Conservation (phyloP, 129 eudicot genomes). For the Rutidosis leptorrhynchoides region DNA sequence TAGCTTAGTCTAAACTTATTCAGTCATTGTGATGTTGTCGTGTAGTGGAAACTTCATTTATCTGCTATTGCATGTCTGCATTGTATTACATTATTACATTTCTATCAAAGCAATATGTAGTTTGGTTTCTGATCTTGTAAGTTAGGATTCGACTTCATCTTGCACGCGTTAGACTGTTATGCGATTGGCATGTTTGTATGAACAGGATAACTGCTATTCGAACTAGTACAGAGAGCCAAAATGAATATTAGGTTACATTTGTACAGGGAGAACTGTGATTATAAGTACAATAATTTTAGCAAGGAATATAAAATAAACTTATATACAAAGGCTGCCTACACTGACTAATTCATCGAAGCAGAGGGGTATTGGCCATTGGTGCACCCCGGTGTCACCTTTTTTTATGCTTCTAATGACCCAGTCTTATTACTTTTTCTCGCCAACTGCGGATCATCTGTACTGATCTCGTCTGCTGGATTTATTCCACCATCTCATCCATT, state of each 20-base stretch:
- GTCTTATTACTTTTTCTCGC: constrained; percentile 28
- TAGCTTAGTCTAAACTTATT: constrained; percentile 2
- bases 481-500: constrained; percentile 31
- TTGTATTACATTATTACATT: constrained; percentile 2
- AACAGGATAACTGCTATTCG: constrained; percentile 19
- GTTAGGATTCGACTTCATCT: constrained; percentile 4
- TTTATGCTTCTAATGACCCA: constrained; percentile 30
- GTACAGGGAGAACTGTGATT: constrained; percentile 27
- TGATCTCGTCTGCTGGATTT: constrained; percentile 40
- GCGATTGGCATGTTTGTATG: constrained; percentile 14
- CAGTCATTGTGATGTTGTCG: constrained; percentile 13
- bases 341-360: constrained; percentile 3
- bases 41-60: neutral
- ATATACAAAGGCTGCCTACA: constrained; percentile 34
- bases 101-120: constrained; percentile 15
- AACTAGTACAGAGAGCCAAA: constrained; percentile 19
- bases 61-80: neutral
- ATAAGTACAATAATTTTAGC: constrained; percentile 29
- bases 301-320: neutral
- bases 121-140: constrained; percentile 3
- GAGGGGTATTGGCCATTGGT: constrained; percentile 24
- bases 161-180: neutral
- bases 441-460: constrained; percentile 33
- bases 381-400: constrained; percentile 20
- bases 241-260: constrained; percentile 25